Percentiles rank a stretch among this genome's conserved stretches.
phyloP scores from a whole-genome alignment of 73 alveolate species.

The Breviolum minutum region DNA sequence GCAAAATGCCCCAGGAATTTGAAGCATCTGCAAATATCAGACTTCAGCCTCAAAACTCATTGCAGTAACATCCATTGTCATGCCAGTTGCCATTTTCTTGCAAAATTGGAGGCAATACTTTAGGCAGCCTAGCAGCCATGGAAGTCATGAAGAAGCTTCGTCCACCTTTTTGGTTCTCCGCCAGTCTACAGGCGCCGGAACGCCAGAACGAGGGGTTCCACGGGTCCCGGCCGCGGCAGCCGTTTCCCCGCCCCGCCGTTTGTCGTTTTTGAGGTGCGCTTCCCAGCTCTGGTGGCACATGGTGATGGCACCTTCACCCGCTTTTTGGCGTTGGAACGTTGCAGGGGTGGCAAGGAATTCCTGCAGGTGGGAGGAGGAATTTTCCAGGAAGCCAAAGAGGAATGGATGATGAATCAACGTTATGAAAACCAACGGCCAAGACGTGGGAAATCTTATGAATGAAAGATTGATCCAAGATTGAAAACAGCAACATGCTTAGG shows the following conservation, averaged over 20 bases:
- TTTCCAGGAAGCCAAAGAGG: not conserved
- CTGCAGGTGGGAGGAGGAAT: constrained; percentile 45
- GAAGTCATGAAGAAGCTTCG: constrained; percentile 77
- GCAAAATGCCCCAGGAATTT: no score
- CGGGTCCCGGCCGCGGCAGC: no score
- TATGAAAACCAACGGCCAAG: not conserved
- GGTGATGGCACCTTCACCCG: constrained; percentile 95
- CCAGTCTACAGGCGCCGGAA: constrained; percentile 55
- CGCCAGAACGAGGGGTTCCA: no score
- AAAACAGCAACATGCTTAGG: no score
- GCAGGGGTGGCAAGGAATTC: constrained; percentile 59
- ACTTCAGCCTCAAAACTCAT: no score
- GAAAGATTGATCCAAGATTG: no score
- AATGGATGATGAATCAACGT: not conserved
- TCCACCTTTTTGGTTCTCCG: constrained; percentile 83
- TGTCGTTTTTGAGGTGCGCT: constrained; percentile 27
- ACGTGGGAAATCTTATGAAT: not conserved
- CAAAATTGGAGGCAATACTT: constrained; percentile 15
- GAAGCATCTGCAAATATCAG: no score
- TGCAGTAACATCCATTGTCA: no score
- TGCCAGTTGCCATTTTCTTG: no score
- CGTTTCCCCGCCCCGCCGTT: not conserved
- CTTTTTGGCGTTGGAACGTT: constrained; percentile 59
- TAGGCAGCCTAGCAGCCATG: constrained; percentile 89
- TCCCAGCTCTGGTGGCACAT: constrained; percentile 76